phyloP scores from a whole-genome alignment of 345 rosid genomes.

The Syzygium aromaticum region DNA sequence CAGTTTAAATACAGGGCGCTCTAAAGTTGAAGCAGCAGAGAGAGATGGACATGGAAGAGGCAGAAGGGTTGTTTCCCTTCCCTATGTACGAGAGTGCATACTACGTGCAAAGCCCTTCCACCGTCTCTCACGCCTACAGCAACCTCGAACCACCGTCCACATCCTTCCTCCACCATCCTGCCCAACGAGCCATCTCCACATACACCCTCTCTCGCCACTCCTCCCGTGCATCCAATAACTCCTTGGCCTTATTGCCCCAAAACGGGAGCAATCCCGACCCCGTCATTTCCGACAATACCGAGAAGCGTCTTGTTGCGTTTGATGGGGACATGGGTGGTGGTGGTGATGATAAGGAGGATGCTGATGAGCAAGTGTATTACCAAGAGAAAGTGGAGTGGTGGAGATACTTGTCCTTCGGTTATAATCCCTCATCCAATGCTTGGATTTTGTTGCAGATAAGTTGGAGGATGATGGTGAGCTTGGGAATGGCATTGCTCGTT shows the following conservation, averaged over 20 bases:
- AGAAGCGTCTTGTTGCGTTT: slow-evolving; percentile 37
- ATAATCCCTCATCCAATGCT: slow-evolving; percentile 25
- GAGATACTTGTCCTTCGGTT: slow-evolving; percentile 45
- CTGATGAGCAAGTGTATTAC: slow-evolving; percentile 10
- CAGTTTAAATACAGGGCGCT: background rate
- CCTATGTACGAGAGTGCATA: slow-evolving; percentile 10
- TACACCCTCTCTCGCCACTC: slow-evolving; percentile 38
- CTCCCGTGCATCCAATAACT: slow-evolving; percentile 46
- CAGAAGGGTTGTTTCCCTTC: slow-evolving; percentile 23
- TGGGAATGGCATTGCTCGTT: slow-evolving; percentile 65
- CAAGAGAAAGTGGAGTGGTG: slow-evolving; percentile 25
- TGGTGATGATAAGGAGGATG: slow-evolving; percentile 5
- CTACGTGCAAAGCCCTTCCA: slow-evolving; percentile 79
- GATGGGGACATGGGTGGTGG: background rate
- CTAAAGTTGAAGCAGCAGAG: background rate
- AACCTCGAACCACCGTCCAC: background rate
- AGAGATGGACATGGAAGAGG: slow-evolving; percentile 34
- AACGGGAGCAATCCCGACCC: slow-evolving; percentile 7
- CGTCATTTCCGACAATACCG: background rate
- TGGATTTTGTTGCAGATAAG: slow-evolving; percentile 59
- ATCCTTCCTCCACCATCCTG: slow-evolving; percentile 10
- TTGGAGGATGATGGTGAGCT: slow-evolving; percentile 73
- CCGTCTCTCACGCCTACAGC: slow-evolving; percentile 47
- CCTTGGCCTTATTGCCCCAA: slow-evolving; percentile 16
- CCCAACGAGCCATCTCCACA: slow-evolving; percentile 9